Percentiles rank a stretch among this genome's conserved stretches.
Evolutionary conservation across 1,139 yeast genomes (phyloP).

Genomic region (Pichia sp.): DNA sequence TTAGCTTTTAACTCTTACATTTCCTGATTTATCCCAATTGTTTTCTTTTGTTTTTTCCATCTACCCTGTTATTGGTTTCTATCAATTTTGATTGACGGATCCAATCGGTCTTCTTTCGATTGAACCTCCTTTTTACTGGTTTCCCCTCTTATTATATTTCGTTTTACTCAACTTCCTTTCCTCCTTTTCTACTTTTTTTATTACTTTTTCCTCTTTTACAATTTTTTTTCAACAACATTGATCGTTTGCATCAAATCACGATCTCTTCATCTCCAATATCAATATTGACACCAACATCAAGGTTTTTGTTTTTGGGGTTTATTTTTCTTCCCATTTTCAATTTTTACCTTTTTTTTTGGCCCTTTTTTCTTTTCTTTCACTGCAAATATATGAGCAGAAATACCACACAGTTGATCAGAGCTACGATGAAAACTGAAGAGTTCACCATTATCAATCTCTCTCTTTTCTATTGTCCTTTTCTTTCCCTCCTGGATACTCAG

Average conservation of each 20-base stretch:
- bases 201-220: not conserved
- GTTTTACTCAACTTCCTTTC: too few relatives aligned
- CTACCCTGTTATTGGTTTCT: too few relatives aligned
- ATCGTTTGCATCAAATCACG: not conserved
- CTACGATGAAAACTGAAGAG: too few relatives aligned
- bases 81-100: too few relatives aligned
- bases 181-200: constrained; percentile 1
- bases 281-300: not conserved
- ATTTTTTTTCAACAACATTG: not conserved
- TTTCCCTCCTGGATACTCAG: too few relatives aligned
- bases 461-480: too few relatives aligned
- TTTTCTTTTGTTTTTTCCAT: constrained; percentile 1
- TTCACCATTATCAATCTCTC: too few relatives aligned
- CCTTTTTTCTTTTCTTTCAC: constrained; percentile 1
- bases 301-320: constrained; percentile 2
- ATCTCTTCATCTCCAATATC: not conserved
- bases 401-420: not conserved
- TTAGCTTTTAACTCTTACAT: too few relatives aligned
- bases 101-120: too few relatives aligned
- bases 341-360: not conserved
- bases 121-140: too few relatives aligned
- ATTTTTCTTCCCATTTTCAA: not conserved
- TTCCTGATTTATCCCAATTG: too few relatives aligned
- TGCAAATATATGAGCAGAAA: not conserved
- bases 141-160: too few relatives aligned